These are phyloP conservation scores for Fusarium vanettenii DNA, from an alignment of 2,329 filamentous ascomycete species.

Conservation along the genomic window DNA sequence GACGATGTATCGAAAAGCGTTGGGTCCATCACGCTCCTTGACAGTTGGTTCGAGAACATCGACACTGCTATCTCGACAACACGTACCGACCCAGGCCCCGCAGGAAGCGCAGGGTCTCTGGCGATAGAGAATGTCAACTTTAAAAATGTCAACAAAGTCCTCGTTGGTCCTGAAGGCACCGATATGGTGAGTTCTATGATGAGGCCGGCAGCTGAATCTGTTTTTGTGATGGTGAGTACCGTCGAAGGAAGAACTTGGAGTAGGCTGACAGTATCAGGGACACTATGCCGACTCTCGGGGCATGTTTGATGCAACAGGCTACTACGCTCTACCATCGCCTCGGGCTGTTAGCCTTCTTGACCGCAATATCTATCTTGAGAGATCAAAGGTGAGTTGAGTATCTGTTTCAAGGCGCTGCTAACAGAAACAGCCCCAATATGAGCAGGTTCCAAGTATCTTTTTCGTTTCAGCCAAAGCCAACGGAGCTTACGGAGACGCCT, in stretches of 20 bases:
- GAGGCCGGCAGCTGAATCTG: constrained; percentile 8
- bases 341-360: constrained; percentile 60
- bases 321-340: constrained; percentile 26
- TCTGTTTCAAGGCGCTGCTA: background rate
- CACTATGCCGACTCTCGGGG: constrained; percentile 39
- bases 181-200: constrained; percentile 29
- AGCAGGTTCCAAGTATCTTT: constrained; percentile 63
- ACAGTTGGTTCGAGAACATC: constrained; percentile 77
- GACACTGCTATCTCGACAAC: constrained; percentile 76
- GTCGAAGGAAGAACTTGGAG: background rate
- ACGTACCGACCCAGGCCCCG: constrained; percentile 46
- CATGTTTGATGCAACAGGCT: constrained; percentile 37
- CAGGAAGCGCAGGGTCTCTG: constrained; percentile 55
- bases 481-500: constrained; percentile 71
- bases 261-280: constrained; percentile 37
- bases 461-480: constrained; percentile 75
- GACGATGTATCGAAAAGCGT: constrained; percentile 65
- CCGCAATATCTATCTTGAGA: constrained; percentile 70
- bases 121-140: constrained; percentile 62
- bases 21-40: constrained; percentile 80
- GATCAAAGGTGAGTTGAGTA: constrained; percentile 64
- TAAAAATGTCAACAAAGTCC: constrained; percentile 46
- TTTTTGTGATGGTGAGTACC: constrained; percentile 44
- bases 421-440: constrained; percentile 73
- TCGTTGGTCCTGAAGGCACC: constrained; percentile 32